Base-by-base conservation (phyloP, 345 rosid species). In the Eucalyptus melliodora region DNA sequence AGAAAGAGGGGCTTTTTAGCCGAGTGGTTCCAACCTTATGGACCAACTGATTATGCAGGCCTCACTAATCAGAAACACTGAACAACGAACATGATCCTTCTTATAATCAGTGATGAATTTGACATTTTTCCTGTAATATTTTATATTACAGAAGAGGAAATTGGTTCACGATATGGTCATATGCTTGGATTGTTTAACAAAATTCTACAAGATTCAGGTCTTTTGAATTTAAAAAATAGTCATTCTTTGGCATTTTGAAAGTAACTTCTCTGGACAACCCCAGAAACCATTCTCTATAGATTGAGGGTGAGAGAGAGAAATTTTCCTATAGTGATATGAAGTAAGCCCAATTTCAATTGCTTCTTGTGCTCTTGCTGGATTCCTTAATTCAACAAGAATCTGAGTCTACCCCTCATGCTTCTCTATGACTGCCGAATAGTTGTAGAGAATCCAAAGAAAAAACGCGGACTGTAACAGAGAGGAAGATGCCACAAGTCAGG, bases 11-110 rank as follows among this genome's bases (percentile, higher is more conserved):
- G 92, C 91, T 34, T 91, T 50, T 89, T 89, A 26, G 90, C 92
- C n/a, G 91, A 92, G 51, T 82, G 89, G 80, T 91, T 92, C 50
- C 90, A 91, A 49, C 94, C 94, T 34, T 80, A 91, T 53, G 94
- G 90, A 21, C 87, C 93, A 31, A 19, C 86, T 42, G 91, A 92
- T 86, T 92, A 92, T 34, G 55, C 8, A 16, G 91, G 88, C 26
- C 86, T 87, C 24, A 21, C 53, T 16, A 51, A 87, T n/a, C 81
- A 44, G 45, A 44, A 62, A 60, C 80, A n/a, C 50, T 62, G 77
- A 55, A 60, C 53, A 56, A 60, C 67, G 42, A 86, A 86, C 62
- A 37, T 10, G 26, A 37, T 72, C 82, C 45, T 72, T 72, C 82
- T 72, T 17, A 34, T 72, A 24, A 72, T 19, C 82, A 21, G 45